phyloP scores from a whole-genome alignment of 306 rosid genomes.

The Bauhinia variegata region DNA sequence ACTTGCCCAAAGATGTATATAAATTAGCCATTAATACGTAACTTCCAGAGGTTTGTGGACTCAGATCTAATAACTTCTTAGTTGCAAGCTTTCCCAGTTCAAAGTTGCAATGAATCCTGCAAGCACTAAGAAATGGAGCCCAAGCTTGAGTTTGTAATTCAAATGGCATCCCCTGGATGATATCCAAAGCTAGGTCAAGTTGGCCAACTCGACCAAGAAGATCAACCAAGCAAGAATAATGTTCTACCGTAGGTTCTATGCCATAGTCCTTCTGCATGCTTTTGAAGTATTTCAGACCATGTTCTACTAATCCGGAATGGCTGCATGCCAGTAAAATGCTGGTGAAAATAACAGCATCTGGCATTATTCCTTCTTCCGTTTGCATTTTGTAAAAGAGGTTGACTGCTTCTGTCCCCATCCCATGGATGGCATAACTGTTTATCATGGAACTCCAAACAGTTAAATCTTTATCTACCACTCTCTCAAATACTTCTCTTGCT shows the following conservation, averaged over 20 bases:
- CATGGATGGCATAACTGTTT: conserved; percentile 67
- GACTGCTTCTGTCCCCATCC: conserved; percentile 63
- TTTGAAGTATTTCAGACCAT: conserved; percentile 58
- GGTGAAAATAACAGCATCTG: conserved; percentile 65
- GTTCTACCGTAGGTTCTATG: conserved; percentile 60
- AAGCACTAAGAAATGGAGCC: conserved; percentile 71
- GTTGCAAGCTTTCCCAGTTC: conserved; percentile 55
- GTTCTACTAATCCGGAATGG: conserved; percentile 75
- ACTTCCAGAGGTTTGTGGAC: conserved; percentile 45
- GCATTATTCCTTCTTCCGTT: conserved; percentile 39
- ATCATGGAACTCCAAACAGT: conserved; percentile 69
- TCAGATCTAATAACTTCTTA: conserved; percentile 40
- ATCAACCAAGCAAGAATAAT: conserved; percentile 66
- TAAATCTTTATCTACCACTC: conserved; percentile 56
- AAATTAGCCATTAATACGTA: conserved; percentile 64
- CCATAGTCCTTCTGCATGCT: conserved; percentile 61
- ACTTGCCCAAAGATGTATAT: conserved; percentile 62
- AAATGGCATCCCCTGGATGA: conserved; percentile 57
- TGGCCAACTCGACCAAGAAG: conserved; percentile 67
- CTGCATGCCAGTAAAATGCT: conserved; percentile 62
- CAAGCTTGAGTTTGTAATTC: conserved; percentile 57
- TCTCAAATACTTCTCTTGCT: conserved; percentile 55
- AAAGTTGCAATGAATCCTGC: conserved; percentile 55
- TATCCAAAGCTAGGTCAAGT: conserved; percentile 57
- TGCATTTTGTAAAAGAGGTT: conserved; percentile 58